Conservation (phyloP, 257 asterid species). For the Solanum lignicaule region DNA sequence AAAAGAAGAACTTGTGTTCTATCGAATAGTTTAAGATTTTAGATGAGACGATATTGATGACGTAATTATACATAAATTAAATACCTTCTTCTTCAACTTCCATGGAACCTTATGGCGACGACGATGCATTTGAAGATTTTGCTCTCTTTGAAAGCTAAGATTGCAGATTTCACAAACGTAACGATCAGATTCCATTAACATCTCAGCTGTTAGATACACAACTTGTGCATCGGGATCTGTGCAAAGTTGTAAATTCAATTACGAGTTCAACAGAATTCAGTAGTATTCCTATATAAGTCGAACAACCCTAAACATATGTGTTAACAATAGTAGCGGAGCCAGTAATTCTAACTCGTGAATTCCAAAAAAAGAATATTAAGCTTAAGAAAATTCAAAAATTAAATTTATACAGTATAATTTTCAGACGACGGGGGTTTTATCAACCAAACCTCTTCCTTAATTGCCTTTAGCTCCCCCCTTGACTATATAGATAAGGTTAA, state of each 20-base stretch:
- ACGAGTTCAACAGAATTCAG: neutral
- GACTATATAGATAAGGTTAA: neutral
- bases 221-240: slow-evolving; percentile 42
- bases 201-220: slow-evolving; percentile 26
- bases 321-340: neutral
- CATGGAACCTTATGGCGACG: slow-evolving; percentile 37
- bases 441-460: neutral
- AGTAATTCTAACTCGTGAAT: neutral
- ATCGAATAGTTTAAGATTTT: neutral
- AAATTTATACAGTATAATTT: too few relatives aligned
- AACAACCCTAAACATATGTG: neutral
- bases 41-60: neutral
- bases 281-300: neutral
- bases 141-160: slow-evolving; percentile 34
- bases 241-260: neutral
- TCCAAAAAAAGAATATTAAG: neutral
- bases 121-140: slow-evolving; percentile 35
- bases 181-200: slow-evolving; percentile 33
- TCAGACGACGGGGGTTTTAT: neutral
- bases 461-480: neutral
- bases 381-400: neutral
- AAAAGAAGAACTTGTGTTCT: neutral
- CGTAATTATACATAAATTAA: neutral
- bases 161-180: slow-evolving; percentile 32
- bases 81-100: slow-evolving; percentile 18